Conservation (phyloP, 225 moss, liverwort and hornwort species). For the Bryoerythrophyllum caledonicum region DNA sequence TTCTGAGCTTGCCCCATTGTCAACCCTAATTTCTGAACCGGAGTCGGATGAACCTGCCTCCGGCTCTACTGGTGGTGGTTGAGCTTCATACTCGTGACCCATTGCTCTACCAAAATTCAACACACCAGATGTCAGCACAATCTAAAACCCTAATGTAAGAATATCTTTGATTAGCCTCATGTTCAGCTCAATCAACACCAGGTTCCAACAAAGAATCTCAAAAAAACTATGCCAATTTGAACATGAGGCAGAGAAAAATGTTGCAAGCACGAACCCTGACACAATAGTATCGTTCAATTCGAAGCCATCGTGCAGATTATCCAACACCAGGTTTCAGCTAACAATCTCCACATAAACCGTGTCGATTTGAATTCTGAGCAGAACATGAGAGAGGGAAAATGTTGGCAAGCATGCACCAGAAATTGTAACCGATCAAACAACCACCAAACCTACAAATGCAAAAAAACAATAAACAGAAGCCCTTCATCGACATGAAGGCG, state of each 20-base stretch:
- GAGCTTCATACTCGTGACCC: constrained; percentile 45
- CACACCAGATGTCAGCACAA: not conserved
- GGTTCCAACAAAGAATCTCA: not conserved
- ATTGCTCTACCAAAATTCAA: constrained; percentile 27
- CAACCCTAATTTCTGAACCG: constrained; percentile 30
- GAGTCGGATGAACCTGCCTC: constrained; percentile 23
- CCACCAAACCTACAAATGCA: not conserved
- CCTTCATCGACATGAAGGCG: not conserved
- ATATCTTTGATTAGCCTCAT: not conserved
- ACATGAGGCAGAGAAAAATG: not conserved
- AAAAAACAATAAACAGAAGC: not conserved
- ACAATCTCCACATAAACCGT: not conserved
- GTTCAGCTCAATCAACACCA: not conserved
- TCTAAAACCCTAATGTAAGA: no score
- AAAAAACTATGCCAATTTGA: not conserved
- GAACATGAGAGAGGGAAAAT: not conserved
- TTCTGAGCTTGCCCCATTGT: constrained; percentile 4
- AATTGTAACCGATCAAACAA: not conserved
- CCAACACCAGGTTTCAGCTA: no score
- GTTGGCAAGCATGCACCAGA: not conserved
- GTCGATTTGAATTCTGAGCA: not conserved
- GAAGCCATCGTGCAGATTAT: no score
- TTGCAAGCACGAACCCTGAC: not conserved
- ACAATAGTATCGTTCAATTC: not conserved
- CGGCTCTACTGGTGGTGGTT: constrained; percentile 14